Evolutionary conservation across 805 yeast genomes (phyloP).

Genomic region (Groenewaldozyma tartarivorans): DNA sequence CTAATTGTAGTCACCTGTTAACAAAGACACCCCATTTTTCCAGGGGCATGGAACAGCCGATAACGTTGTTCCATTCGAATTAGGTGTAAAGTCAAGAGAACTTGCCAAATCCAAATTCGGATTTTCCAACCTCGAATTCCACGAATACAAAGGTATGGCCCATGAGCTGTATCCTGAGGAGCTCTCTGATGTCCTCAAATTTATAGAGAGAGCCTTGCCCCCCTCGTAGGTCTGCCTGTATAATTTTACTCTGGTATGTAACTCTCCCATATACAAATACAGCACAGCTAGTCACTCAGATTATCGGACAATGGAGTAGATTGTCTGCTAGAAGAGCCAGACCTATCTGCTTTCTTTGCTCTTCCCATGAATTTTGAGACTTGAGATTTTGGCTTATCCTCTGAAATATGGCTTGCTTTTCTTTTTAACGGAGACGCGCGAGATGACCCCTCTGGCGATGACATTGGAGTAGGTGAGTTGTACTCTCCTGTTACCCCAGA

Average conservation of each 20-base stretch:
- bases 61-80: constrained; percentile 43
- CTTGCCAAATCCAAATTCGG: constrained; percentile 39
- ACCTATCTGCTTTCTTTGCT: constrained; percentile 5
- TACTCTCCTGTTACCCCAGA: constrained; percentile 4
- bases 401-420: constrained; percentile 4
- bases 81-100: constrained; percentile 35
- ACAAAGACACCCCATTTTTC: constrained; percentile 64
- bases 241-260: too few relatives aligned
- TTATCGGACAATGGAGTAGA: constrained; percentile 8
- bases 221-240: background rate
- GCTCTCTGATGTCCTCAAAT: constrained; percentile 41
- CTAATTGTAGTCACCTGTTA: constrained; percentile 27
- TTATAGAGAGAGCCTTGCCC: constrained; percentile 32
- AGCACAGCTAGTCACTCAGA: too few relatives aligned
- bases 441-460: constrained; percentile 4
- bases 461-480: constrained; percentile 10
- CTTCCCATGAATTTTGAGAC: constrained; percentile 13
- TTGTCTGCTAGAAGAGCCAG: constrained; percentile 7
- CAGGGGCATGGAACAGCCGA: constrained; percentile 84
- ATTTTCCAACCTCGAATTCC: constrained; percentile 33
- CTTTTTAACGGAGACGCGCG: constrained; percentile 13
- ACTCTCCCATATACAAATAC: too few relatives aligned
- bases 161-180: constrained; percentile 68
- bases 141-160: constrained; percentile 50
- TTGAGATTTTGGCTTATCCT: constrained; percentile 11